Evolutionary conservation across 179 eudicot genomes (phyloP).

Genomic region (Beta lomatogona): DNA sequence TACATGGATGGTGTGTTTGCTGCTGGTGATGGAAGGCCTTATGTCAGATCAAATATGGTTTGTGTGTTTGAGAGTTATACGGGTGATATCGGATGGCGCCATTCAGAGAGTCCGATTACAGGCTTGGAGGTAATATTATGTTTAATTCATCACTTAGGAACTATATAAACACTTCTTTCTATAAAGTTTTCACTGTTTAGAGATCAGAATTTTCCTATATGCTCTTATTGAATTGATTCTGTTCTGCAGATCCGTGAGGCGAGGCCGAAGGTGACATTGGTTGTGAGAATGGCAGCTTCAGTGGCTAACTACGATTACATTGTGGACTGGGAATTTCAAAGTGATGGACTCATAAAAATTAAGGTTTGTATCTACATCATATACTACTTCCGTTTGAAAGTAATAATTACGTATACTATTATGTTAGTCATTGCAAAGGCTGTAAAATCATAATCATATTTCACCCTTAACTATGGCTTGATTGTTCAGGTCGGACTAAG

Average conservation of each 20-base stretch:
- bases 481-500: constrained; percentile 80
- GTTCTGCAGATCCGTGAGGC: constrained; percentile 65
- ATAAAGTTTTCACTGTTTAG: background rate
- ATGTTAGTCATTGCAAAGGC: too few relatives aligned
- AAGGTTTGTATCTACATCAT: constrained; percentile 48
- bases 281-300: constrained; percentile 98
- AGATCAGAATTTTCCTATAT: background rate
- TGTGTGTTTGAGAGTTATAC: constrained; percentile 87
- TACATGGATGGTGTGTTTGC: constrained; percentile 92
- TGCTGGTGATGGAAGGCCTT: constrained; percentile 79
- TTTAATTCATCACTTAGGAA: too few relatives aligned
- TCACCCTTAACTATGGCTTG: background rate
- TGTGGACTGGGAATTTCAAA: constrained; percentile 97
- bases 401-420: too few relatives aligned
- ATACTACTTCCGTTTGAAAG: background rate
- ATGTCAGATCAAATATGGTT: constrained; percentile 72
- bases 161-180: too few relatives aligned
- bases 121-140: constrained; percentile 62
- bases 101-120: constrained; percentile 82
- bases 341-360: constrained; percentile 77
- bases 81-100: constrained; percentile 96
- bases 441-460: too few relatives aligned
- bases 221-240: background rate
- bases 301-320: constrained; percentile 96
- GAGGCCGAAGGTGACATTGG: constrained; percentile 94